A percentile compares a stretch with the other conserved stretches of the same genome.
These are phyloP conservation scores for Daldinia vernicosa DNA, from an alignment of 495 filamentous ascomycete genomes.

Conservation along the genomic window DNA sequence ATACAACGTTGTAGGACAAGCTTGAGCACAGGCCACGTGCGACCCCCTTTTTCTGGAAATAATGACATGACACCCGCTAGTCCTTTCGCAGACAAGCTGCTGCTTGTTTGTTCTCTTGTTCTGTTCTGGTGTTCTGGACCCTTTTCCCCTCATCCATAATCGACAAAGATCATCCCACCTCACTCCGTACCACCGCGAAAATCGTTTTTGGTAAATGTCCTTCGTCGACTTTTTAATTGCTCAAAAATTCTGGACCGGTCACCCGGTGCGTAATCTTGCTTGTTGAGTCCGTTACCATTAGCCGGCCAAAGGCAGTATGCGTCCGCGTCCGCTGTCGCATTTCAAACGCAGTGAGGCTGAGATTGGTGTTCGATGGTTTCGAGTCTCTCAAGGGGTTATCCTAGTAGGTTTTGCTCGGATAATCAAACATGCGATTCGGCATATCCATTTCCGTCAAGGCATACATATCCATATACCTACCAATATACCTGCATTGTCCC, in stretches of 20 bases:
- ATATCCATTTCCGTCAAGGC: slow-evolving; percentile 6
- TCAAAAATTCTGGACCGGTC: slow-evolving; percentile 34
- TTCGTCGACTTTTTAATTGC: slow-evolving; percentile 22
- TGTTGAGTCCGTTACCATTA: slow-evolving; percentile 27
- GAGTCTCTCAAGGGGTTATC: slow-evolving; percentile 26
- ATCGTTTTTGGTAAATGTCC: slow-evolving; percentile 17
- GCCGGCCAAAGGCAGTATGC: slow-evolving; percentile 24
- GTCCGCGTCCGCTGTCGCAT: slow-evolving; percentile 5
- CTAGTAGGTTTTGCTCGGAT: slow-evolving; percentile 16
- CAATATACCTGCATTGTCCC: too few species aligned
- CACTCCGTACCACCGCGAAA: slow-evolving; percentile 20
- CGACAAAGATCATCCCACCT: slow-evolving; percentile 41
- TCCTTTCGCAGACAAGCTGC: slow-evolving; percentile 13
- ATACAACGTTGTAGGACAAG: slow-evolving; percentile 19
- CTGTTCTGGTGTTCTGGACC: slow-evolving; percentile 43
- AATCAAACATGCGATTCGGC: slow-evolving; percentile 17
- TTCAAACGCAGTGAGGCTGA: slow-evolving; percentile 33
- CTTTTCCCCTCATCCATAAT: slow-evolving; percentile 42
- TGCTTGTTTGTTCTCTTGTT: slow-evolving; percentile 17
- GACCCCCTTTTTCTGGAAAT: slow-evolving; percentile 32
- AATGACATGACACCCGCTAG: slow-evolving; percentile 31
- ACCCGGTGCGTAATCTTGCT: slow-evolving; percentile 19
- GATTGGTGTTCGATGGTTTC: slow-evolving; percentile 29
- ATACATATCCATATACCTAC: neutral
- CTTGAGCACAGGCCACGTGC: slow-evolving; percentile 33